These are phyloP conservation scores for Solanum acaule DNA, from an alignment of 257 asterid species.

Conservation along the genomic window DNA sequence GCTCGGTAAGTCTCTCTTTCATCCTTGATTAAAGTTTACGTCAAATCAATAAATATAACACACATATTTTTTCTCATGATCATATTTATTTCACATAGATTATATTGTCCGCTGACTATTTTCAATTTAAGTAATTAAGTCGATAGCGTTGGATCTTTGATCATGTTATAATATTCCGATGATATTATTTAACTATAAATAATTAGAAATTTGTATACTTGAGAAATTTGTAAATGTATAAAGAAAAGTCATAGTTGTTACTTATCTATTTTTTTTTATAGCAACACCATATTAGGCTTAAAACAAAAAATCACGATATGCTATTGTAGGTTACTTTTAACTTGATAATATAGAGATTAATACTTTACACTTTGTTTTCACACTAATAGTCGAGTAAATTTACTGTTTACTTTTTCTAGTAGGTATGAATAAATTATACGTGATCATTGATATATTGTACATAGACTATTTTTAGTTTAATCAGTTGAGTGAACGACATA, in stretches of 20 bases:
- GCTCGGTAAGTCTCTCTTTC: conserved; percentile 53
- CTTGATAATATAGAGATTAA: background rate
- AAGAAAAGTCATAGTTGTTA: too few relatives aligned
- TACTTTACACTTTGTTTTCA: background rate
- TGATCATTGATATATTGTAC: too few relatives aligned
- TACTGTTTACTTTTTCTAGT: background rate
- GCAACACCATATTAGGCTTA: background rate
- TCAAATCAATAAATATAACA: background rate
- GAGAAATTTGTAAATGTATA: too few relatives aligned
- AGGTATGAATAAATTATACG: background rate
- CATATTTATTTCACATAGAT: background rate
- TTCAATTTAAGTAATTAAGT: background rate
- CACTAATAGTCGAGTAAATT: too few relatives aligned
- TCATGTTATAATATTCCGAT: background rate
- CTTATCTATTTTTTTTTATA: too few relatives aligned
- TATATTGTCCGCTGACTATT: background rate
- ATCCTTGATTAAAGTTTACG: background rate
- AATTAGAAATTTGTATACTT: too few relatives aligned
- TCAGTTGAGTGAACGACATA: background rate
- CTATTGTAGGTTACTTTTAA: background rate
- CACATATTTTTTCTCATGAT: too few relatives aligned
- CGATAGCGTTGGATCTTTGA: background rate
- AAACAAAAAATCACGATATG: background rate
- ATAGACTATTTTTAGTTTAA: too few relatives aligned
- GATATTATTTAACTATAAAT: background rate